Percentiles rank a stretch among this genome's conserved stretches.
phyloP scores from a whole-genome alignment of 2,329 filamentous ascomycete species.

The Fusarium sp. region DNA sequence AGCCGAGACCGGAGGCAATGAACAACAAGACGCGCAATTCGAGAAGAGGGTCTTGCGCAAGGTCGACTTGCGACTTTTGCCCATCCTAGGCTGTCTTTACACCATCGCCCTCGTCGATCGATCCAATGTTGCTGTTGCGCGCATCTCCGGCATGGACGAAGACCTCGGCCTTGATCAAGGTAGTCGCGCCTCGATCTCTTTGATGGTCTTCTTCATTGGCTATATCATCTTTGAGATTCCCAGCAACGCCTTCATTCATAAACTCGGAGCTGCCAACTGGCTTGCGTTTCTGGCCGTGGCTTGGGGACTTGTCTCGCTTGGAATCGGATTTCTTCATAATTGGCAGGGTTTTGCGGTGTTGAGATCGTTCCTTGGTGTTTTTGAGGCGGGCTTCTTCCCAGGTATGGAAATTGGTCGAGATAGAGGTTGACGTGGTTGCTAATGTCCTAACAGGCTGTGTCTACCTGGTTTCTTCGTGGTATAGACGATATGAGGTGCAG shows the following conservation, averaged over 20 bases:
- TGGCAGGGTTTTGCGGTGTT: constrained; percentile 23
- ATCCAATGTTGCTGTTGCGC: constrained; percentile 32
- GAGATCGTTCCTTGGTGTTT: constrained; percentile 19
- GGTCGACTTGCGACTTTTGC: constrained; percentile 20
- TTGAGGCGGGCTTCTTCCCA: constrained; percentile 35
- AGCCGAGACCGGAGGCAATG: background rate
- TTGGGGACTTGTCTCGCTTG: constrained; percentile 26
- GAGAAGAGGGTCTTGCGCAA: constrained; percentile 30
- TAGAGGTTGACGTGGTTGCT: background rate
- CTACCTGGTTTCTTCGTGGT: constrained; percentile 29
- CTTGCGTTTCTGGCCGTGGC: constrained; percentile 24
- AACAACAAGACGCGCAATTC: constrained; percentile 15
- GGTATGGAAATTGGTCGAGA: background rate
- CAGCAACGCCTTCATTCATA: constrained; percentile 32
- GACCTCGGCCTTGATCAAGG: constrained; percentile 22
- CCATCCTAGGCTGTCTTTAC: constrained; percentile 29
- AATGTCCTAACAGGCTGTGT: constrained; percentile 8
- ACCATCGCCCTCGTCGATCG: constrained; percentile 33
- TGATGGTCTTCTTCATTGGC: constrained; percentile 38
- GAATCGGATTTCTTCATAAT: constrained; percentile 24
- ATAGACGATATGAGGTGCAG: constrained; percentile 28
- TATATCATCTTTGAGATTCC: constrained; percentile 34
- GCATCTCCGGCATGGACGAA: constrained; percentile 32
- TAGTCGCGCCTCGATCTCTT: constrained; percentile 6
- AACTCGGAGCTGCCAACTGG: constrained; percentile 32